Evolutionary conservation across 2,329 filamentous ascomycete genomes (phyloP), one percentile per base, ranked within the genome.

Genomic region (Akanthomyces muscarius): DNA sequence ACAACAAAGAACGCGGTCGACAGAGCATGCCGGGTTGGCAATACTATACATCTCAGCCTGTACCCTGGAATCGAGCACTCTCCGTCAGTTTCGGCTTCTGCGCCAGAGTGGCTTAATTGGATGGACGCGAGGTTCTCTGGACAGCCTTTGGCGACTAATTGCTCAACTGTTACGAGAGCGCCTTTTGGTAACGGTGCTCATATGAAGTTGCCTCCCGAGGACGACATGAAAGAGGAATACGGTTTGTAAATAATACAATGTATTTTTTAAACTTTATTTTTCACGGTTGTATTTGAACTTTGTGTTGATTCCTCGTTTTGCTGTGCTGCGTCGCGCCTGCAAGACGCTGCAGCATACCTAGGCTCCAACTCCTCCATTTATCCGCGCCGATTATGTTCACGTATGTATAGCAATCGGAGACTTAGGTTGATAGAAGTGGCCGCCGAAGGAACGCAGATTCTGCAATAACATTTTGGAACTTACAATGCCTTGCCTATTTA

Each of bases 21-120:
- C 2, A 44, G 36, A 5, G 55, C 63, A 10, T 65, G 60, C 30
- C 7, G 23, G 8, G 41, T 3, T 3, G 61, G 63, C n/a, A 65
- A 56, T 16, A 21, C 48, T 8, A 59, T 62, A 38, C 54, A 62
- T 21, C 47, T 62, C 11, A 56, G 63, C 44, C 14, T 57, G 50
- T 65, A 65, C 28, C 48, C 55, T 2, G 55, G 50, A 2, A 47
- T 54, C 5, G 54, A 55, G n/a, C 63, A 65, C n/a, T 44, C 53
- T 6, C 45, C 59, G 2, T 18, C 61, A 4, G 23, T 65, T 30
- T 16, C 56, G 42, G 59, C 60, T 1, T 45, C 54, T 33, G 54
- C 54, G 5, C 54, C 54, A 16, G 54, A 57, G 54, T 57, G 54
- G 54, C 54, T 57, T 1, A 23, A 3, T 11, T 59, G 56, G 56